A percentile compares a stretch with the other conserved stretches of the same genome.
Conservation (phyloP, 192 early-diverging fungal genomes). For the Coemansia sp. region DNA sequence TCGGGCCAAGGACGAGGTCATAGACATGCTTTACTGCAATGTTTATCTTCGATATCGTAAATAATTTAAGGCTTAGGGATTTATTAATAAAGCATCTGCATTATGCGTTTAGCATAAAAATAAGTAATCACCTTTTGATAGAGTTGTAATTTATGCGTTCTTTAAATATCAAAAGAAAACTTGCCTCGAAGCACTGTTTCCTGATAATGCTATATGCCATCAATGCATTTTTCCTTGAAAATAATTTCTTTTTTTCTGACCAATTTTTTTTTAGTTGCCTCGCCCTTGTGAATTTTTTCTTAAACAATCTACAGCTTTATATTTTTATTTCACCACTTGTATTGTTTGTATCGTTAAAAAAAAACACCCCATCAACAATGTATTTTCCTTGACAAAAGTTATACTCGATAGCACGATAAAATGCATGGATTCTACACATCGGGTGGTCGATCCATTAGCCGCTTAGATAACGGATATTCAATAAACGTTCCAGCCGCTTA, state of each 20-base stretch:
- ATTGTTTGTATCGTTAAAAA: not conserved
- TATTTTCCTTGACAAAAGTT: not conserved
- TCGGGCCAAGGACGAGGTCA: conserved; percentile 8
- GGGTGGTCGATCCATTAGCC: not conserved
- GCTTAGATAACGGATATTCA: not conserved
- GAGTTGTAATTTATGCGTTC: not conserved
- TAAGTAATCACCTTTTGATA: not conserved
- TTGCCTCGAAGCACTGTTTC: not conserved
- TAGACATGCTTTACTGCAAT: conserved; percentile 8
- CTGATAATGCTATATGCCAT: too few relatives aligned
- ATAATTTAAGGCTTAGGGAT: not conserved
- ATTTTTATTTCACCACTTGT: not conserved
- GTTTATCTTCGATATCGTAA: conserved; percentile 6
- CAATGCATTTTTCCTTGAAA: too few relatives aligned
- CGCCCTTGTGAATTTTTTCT: too few relatives aligned
- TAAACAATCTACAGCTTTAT: not conserved
- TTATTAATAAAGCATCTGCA: not conserved
- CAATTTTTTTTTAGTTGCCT: too few relatives aligned
- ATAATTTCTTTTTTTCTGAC: too few relatives aligned
- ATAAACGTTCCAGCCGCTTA: conserved; percentile 7
- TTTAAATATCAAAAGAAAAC: not conserved
- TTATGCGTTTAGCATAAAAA: not conserved
- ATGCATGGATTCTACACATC: not conserved
- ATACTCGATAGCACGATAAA: not conserved
- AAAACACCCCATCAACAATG: not conserved